Percentiles rank a stretch among this genome's conserved stretches.
Conservation (phyloP, 2,329 filamentous ascomycete species). For the Paracorniculantispora psalliotae region DNA sequence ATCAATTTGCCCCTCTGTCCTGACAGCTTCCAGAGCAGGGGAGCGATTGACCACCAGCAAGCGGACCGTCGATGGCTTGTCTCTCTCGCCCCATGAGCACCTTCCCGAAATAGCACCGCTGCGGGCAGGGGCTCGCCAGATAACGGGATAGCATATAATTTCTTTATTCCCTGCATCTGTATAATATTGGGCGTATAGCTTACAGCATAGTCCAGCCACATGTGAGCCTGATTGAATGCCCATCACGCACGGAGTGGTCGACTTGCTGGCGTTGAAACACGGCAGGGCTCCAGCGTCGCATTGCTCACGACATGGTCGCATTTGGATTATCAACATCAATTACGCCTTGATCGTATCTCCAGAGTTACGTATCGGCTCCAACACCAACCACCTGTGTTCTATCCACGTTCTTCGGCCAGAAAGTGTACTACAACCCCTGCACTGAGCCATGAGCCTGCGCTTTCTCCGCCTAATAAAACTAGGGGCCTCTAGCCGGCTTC, state of each 20-base stretch:
- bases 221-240: neutral
- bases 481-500: neutral
- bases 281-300: neutral
- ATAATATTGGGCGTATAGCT: neutral
- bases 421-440: neutral
- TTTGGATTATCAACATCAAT: neutral
- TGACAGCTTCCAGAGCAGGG: too few relatives aligned
- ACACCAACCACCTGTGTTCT: neutral
- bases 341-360: neutral
- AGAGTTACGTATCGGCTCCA: neutral
- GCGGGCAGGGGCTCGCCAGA: neutral
- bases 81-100: too few relatives aligned
- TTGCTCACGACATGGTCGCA: neutral
- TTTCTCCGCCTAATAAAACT: neutral
- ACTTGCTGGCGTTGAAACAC: neutral
- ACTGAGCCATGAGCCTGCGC: neutral
- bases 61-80: too few relatives aligned
- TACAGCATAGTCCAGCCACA: neutral
- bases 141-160: neutral
- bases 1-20: too few relatives aligned
- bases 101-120: neutral
- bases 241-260: neutral
- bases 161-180: neutral
- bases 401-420: neutral
- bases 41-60: too few relatives aligned